Percentiles rank a stretch among this genome's conserved stretches.
These are phyloP conservation scores for Theileria orientalis DNA, from an alignment of 169 alveolate genomes.

Conservation along the genomic window DNA sequence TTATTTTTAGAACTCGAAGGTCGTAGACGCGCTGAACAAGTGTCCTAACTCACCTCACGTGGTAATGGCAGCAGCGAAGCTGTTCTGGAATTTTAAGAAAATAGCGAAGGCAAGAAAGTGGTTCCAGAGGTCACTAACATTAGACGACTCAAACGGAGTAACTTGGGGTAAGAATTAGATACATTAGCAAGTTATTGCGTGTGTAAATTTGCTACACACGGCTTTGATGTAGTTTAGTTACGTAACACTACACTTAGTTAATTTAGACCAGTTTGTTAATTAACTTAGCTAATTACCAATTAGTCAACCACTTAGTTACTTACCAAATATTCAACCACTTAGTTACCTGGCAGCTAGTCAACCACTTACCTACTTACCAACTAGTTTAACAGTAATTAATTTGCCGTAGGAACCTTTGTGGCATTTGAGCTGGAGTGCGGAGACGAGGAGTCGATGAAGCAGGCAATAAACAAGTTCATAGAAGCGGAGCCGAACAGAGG, in stretches of 20 bases:
- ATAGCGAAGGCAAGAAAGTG: slow-evolving; percentile 92
- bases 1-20: slow-evolving; percentile 78
- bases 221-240: too few species aligned
- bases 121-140: slow-evolving; percentile 90
- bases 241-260: too few species aligned
- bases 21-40: slow-evolving; percentile 89
- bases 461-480: slow-evolving; percentile 74
- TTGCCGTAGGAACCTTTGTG: slow-evolving; percentile 75
- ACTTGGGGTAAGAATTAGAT: slow-evolving; percentile 89
- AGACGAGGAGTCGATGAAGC: slow-evolving; percentile 71
- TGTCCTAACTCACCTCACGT: slow-evolving; percentile 92
- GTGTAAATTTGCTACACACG: too few species aligned
- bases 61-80: slow-evolving; percentile 87
- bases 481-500: slow-evolving; percentile 83
- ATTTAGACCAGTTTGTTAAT: too few species aligned
- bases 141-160: slow-evolving; percentile 89
- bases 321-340: too few species aligned
- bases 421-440: slow-evolving; percentile 90
- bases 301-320: too few species aligned
- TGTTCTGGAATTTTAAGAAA: slow-evolving; percentile 90
- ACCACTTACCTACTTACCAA: too few species aligned
- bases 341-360: too few species aligned
- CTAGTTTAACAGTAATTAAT: too few species aligned
- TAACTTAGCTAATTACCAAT: too few species aligned
- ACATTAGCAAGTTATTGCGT: background rate